A percentile compares a stretch with the other conserved stretches of the same genome.
These are phyloP conservation scores for Rheum nobile DNA, from an alignment of 148 eudicot genomes.

Conservation along the genomic window DNA sequence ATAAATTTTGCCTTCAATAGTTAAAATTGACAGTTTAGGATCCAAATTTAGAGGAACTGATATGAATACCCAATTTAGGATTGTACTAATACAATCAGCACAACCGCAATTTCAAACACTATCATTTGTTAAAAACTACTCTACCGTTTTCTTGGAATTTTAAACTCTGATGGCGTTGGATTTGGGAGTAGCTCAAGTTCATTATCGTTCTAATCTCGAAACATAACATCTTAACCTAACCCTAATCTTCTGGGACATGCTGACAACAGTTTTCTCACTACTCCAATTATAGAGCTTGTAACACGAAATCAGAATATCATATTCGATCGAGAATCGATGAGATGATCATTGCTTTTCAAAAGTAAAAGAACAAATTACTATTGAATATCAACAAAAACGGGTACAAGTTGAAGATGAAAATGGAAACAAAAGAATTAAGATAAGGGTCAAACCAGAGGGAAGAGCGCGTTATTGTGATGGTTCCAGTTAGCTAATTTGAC, in stretches of 20 bases:
- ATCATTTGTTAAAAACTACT: neutral
- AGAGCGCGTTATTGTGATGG: neutral
- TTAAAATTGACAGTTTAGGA: neutral
- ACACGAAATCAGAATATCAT: neutral
- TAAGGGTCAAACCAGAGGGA: neutral
- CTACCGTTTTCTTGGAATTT: neutral
- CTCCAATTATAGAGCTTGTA: neutral
- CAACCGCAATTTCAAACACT: neutral
- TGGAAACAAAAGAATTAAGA: neutral
- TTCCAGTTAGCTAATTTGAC: neutral
- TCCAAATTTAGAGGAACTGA: neutral
- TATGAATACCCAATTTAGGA: neutral
- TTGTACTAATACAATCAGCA: neutral
- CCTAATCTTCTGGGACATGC: neutral
- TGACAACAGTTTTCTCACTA: neutral
- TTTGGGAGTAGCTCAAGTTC: neutral
- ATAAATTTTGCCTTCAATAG: constrained; percentile 11
- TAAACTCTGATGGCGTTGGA: neutral
- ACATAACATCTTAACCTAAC: neutral
- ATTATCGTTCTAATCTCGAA: neutral
- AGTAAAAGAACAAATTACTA: neutral
- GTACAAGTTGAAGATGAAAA: neutral
- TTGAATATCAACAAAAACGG: neutral
- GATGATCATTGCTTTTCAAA: neutral
- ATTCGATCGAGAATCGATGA: neutral